A percentile compares a stretch with the other conserved stretches of the same genome.
Conservation (phyloP, 768 basidiomycete genomes). For the Cubamyces sp. region DNA sequence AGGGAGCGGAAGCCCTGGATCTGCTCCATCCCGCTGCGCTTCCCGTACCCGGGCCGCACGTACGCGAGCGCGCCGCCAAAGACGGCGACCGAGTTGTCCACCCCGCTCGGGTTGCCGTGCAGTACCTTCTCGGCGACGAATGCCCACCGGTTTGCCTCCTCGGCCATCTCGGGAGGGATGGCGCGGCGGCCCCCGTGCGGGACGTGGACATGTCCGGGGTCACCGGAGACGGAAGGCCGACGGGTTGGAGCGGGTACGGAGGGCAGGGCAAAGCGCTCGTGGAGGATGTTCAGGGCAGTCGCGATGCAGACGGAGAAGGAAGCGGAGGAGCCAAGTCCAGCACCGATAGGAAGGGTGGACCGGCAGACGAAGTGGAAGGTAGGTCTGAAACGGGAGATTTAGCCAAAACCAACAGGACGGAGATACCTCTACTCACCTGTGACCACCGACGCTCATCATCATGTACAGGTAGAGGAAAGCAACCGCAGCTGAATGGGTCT, state of each 20-base stretch:
- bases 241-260: conserved; percentile 50
- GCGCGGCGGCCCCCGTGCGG: conserved; percentile 69
- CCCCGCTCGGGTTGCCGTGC: conserved; percentile 96
- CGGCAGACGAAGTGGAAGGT: conserved; percentile 82
- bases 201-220: conserved; percentile 60
- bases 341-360: conserved; percentile 89
- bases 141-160: conserved; percentile 90
- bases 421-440: conserved; percentile 51
- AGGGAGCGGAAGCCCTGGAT: conserved; percentile 92
- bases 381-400: conserved; percentile 50
- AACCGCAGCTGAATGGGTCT: conserved; percentile 54
- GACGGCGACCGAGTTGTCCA: conserved; percentile 94
- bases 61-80: conserved; percentile 93
- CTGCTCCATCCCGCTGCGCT: conserved; percentile 79
- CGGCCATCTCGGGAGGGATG: conserved; percentile 64
- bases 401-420: conserved; percentile 9
- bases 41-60: conserved; percentile 77
- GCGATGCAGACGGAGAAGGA: conserved; percentile 91
- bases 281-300: conserved; percentile 76
- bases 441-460: conserved; percentile 59
- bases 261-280: conserved; percentile 67
- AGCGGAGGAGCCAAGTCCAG: conserved; percentile 96
- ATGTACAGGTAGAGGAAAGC: conserved; percentile 96
- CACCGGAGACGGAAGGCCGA: conserved; percentile 29
- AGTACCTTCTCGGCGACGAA: conserved; percentile 95